Evolutionary conservation across 2,329 filamentous ascomycete species (phyloP), one percentile per base, ranked within the genome.

Genomic region (Cladosporium cucumerinum): DNA sequence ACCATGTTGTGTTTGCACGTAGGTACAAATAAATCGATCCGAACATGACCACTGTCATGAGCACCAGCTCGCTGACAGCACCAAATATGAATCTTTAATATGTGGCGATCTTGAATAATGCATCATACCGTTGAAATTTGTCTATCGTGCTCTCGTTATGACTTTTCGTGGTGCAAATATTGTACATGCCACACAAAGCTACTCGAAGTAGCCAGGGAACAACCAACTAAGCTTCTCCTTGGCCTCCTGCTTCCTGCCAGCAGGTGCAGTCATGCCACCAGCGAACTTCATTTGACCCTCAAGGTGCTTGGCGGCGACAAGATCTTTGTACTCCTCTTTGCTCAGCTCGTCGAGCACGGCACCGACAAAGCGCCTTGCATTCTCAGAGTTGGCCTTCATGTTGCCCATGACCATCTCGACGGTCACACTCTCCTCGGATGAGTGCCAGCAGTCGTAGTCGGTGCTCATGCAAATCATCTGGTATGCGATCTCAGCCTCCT

Each of bases 381-480:
- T 99, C 75, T 89, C 84, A 61, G 91, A 85, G 79, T 99, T 99
- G 70, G 92, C 90, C 76, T 90, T 89, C 95, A 99, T 99, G 79
- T 96, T 92, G 67, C 87, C 90, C 88, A 97, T 92, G 64, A 99
- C 95, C 91, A 98, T 96, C 78, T 93, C 91, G 25, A 99, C 95
- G 67, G 93, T 93, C 68, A 99, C 95, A 52, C 86, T 82, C 69
- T 91, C 91, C 65, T 87, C 90, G 57, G 85, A 86, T 23, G 86
- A 87, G 76, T 93, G 90, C 95, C 95, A 99, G 87, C 94, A 98
- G 82, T 99, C 95, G 78, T 99, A 99, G 82, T 99, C 95, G 30
- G 95, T 99, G 36, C 92, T 92, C 95, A 99, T 99, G 84, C 94
- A 97, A 74, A 99, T 96, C 86, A 97, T 96, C 82, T 96, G 93